phyloP scores from a whole-genome alignment of 2,329 filamentous ascomycete genomes.

The Fusarium brevicatenulatum region DNA sequence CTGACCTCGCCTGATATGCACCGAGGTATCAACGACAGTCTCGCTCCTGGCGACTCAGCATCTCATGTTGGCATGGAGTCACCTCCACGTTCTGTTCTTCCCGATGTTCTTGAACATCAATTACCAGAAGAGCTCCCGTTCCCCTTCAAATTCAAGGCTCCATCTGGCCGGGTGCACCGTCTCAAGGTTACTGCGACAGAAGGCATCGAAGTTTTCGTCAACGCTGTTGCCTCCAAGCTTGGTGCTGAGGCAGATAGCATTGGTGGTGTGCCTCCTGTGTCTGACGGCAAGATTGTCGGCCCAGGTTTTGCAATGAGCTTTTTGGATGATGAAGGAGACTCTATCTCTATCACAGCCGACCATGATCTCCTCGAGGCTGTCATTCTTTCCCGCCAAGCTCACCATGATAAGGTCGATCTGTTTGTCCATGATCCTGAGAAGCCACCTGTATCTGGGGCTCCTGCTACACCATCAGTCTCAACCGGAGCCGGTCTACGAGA shows the following conservation, averaged over 20 bases:
- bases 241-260: conserved; percentile 84
- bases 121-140: conserved; percentile 80
- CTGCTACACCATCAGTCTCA: conserved; percentile 60
- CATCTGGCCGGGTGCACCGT: conserved; percentile 91
- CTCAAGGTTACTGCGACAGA: conserved; percentile 84
- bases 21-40: conserved; percentile 80
- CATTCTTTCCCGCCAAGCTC: conserved; percentile 78
- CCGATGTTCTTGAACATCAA: conserved; percentile 60
- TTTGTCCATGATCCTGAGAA: conserved; percentile 95
- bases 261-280: conserved; percentile 80
- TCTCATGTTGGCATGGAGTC: conserved; percentile 89
- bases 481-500: conserved; percentile 60
- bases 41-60: conserved; percentile 92
- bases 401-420: conserved; percentile 92
- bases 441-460: conserved; percentile 73
- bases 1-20: conserved; percentile 83
- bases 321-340: conserved; percentile 95
- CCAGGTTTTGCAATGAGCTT: conserved; percentile 94
- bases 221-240: conserved; percentile 83
- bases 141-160: conserved; percentile 99
- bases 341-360: conserved; percentile 95
- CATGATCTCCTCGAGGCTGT: conserved; percentile 93
- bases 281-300: conserved; percentile 80
- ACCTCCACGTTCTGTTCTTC: conserved; percentile 73
- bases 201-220: conserved; percentile 82